Percentiles rank a stretch among this genome's conserved stretches.
Conservation (phyloP, 495 filamentous ascomycete species). For the Neurospora cerealis region DNA sequence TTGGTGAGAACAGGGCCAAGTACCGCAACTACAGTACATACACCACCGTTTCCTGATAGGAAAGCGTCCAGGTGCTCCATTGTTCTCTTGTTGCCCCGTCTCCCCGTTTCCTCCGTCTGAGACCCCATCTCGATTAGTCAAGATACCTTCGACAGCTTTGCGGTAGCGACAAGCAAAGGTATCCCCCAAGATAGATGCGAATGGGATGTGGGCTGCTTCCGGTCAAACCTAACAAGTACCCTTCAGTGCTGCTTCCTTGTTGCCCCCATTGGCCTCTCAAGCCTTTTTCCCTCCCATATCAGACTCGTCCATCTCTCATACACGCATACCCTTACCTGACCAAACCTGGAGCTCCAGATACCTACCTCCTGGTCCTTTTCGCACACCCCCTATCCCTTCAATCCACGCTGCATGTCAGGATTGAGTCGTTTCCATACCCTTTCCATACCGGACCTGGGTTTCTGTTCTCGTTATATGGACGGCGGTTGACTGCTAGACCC, state of each 20-base stretch:
- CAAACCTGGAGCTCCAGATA: slow-evolving; percentile 3
- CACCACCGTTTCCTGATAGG: not conserved
- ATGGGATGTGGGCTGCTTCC: slow-evolving; percentile 13
- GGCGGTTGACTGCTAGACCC: slow-evolving; percentile 12
- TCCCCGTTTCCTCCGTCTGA: not conserved
- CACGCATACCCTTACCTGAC: not conserved
- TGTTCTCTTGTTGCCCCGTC: not conserved
- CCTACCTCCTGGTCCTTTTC: not conserved
- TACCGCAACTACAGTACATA: slow-evolving; percentile 8
- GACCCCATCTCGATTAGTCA: not conserved
- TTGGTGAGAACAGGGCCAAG: slow-evolving; percentile 3
- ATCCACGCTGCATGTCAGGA: slow-evolving; percentile 11
- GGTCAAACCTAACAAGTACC: slow-evolving; percentile 4
- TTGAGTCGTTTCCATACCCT: slow-evolving; percentile 5
- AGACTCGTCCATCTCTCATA: not conserved
- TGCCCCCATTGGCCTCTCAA: not conserved
- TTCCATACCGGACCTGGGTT: not conserved
- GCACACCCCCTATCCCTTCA: slow-evolving; percentile 6
- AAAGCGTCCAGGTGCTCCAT: not conserved
- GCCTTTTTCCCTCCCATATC: not conserved
- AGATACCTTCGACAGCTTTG: not conserved
- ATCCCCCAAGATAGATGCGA: not conserved
- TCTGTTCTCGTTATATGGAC: not conserved
- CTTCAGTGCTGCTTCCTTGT: not conserved
- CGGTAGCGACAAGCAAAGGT: not conserved